phyloP scores from a whole-genome alignment of 2,329 filamentous ascomycete genomes.

The Berkeleyomyces rouxiae region DNA sequence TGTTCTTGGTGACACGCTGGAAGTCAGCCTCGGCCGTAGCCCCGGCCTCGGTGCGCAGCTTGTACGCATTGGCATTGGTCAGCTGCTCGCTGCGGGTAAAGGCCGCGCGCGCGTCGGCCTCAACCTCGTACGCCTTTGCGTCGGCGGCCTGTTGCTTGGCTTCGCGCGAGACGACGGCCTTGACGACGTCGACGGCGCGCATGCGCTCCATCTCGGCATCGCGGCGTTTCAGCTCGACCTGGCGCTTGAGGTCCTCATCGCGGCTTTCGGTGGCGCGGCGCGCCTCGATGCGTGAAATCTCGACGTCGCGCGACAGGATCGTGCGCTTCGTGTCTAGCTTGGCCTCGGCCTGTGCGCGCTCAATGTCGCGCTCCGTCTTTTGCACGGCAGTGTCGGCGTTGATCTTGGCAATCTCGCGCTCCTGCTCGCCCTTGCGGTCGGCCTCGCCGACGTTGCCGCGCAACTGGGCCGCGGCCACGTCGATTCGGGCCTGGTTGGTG shows the following conservation, averaged over 20 bases:
- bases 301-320: constrained; percentile 54
- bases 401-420: constrained; percentile 78
- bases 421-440: constrained; percentile 60
- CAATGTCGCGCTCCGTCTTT: constrained; percentile 69
- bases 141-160: constrained; percentile 53
- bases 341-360: constrained; percentile 64
- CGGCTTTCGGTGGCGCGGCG: constrained; percentile 54
- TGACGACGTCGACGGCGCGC: constrained; percentile 60
- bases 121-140: constrained; percentile 44
- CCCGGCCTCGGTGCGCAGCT: constrained; percentile 29
- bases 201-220: constrained; percentile 67
- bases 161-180: constrained; percentile 54
- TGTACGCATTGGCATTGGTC: constrained; percentile 35
- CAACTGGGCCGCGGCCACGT: constrained; percentile 44
- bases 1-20: constrained; percentile 27
- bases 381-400: constrained; percentile 70
- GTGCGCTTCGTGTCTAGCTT: constrained; percentile 58
- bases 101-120: constrained; percentile 40
- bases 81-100: constrained; percentile 37
- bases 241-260: constrained; percentile 65
- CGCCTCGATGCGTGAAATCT: constrained; percentile 60
- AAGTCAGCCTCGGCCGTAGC: constrained; percentile 24
- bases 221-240: constrained; percentile 62
- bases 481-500: constrained; percentile 51
- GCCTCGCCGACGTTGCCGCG: constrained; percentile 61